Evolutionary conservation across 345 rosid genomes (phyloP).

Genomic region (Arabis alpina): DNA sequence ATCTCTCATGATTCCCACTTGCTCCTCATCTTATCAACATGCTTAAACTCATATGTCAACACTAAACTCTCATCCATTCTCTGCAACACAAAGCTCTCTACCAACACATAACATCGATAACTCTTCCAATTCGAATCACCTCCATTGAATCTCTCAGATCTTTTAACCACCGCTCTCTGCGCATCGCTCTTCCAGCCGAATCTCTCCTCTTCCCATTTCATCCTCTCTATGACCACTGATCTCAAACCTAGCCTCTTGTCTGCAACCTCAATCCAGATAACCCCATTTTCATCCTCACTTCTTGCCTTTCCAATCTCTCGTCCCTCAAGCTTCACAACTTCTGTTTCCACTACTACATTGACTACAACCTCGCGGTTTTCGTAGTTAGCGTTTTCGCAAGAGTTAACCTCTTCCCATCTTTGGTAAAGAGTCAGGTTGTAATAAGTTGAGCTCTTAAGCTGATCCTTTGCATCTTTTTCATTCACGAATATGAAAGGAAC

Average conservation of each 20-base stretch:
- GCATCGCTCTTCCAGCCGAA: constrained; percentile 53
- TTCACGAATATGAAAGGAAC: constrained; percentile 67
- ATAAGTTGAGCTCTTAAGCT: constrained; percentile 50
- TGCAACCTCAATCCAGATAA: constrained; percentile 47
- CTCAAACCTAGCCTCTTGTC: constrained; percentile 52
- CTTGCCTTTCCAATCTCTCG: constrained; percentile 12
- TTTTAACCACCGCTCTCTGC: constrained; percentile 37
- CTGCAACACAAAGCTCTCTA: constrained; percentile 62
- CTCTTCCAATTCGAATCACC: constrained; percentile 51
- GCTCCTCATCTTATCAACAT: constrained; percentile 44
- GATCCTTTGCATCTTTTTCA: constrained; percentile 49
- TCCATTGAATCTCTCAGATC: constrained; percentile 38
- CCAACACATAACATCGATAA: constrained; percentile 58
- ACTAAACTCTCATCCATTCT: constrained; percentile 63
- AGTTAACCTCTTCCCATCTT: constrained; percentile 59
- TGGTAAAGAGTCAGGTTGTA: constrained; percentile 64
- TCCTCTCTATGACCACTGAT: constrained; percentile 48
- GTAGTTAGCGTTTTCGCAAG: constrained; percentile 33
- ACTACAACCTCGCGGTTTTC: constrained; percentile 38
- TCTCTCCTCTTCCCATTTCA: constrained; percentile 57
- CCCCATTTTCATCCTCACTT: constrained; percentile 35
- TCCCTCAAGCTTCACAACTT: constrained; percentile 47
- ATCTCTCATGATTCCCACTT: constrained; percentile 46
- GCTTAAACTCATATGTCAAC: constrained; percentile 54
- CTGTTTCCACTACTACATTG: constrained; percentile 41